A percentile compares a stretch with the other conserved stretches of the same genome.
phyloP scores from a whole-genome alignment of 2,329 filamentous ascomycete species.

The Fonsecaea pedrosoi region DNA sequence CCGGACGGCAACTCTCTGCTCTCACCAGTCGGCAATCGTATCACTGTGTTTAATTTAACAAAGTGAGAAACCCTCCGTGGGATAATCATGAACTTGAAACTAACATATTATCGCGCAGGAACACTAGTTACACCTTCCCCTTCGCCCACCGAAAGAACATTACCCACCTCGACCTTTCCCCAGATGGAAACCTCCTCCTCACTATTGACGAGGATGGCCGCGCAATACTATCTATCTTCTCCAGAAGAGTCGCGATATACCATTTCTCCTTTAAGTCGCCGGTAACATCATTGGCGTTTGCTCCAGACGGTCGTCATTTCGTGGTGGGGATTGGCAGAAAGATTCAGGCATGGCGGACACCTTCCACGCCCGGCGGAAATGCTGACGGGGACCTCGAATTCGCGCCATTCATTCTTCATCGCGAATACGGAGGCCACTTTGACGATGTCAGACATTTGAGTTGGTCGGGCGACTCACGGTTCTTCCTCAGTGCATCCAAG shows the following conservation, averaged over 20 bases:
- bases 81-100: neutral
- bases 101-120: conserved; percentile 22
- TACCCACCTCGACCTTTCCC: conserved; percentile 82
- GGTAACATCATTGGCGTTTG: conserved; percentile 85
- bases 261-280: conserved; percentile 92
- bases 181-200: conserved; percentile 88
- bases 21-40: conserved; percentile 94
- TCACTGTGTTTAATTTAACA: conserved; percentile 94
- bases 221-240: conserved; percentile 90
- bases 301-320: conserved; percentile 88
- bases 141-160: conserved; percentile 95
- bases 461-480: conserved; percentile 95
- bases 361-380: conserved; percentile 82
- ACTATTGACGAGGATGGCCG: conserved; percentile 93
- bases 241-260: conserved; percentile 83
- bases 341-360: conserved; percentile 95
- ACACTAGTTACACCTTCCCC: conserved; percentile 59
- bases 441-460: conserved; percentile 85
- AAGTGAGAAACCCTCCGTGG: conserved; percentile 64
- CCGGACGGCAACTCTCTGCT: conserved; percentile 94
- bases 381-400: conserved; percentile 86
- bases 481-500: conserved; percentile 90
- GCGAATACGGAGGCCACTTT: conserved; percentile 85
- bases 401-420: conserved; percentile 88
- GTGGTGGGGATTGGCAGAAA: conserved; percentile 85